Evolutionary conservation across 805 yeast genomes (phyloP).

Genomic region (Lipomyces oligophaga): DNA sequence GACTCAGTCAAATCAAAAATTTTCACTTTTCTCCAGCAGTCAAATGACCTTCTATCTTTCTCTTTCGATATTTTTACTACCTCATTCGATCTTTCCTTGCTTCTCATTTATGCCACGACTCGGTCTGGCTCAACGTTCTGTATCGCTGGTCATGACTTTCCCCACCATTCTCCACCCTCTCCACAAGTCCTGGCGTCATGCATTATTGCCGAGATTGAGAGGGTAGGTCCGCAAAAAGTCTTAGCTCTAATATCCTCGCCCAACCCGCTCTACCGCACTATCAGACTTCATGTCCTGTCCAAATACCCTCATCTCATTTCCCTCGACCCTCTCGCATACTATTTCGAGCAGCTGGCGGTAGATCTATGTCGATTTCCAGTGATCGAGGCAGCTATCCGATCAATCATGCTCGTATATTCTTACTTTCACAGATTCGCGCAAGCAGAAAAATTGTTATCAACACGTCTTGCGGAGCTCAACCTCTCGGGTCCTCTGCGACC

Average conservation of each 20-base stretch:
- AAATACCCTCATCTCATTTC: conserved; percentile 18
- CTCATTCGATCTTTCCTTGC: conserved; percentile 11
- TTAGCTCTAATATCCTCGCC: conserved; percentile 16
- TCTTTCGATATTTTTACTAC: conserved; percentile 23
- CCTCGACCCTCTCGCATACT: conserved; percentile 18
- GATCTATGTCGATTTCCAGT: conserved; percentile 18
- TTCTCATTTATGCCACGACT: conserved; percentile 24
- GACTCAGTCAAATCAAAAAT: conserved; percentile 15
- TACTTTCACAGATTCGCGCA: conserved; percentile 19
- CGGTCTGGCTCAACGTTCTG: conserved; percentile 19
- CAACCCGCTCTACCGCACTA: conserved; percentile 3
- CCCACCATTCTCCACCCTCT: conserved; percentile 9
- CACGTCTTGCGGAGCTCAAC: conserved; percentile 8
- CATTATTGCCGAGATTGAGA: conserved; percentile 10
- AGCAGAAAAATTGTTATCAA: conserved; percentile 9
- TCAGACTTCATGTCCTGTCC: background rate
- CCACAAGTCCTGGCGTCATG: conserved; percentile 14
- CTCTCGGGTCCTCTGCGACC: conserved; percentile 10
- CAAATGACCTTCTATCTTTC: conserved; percentile 15
- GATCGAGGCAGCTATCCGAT: conserved; percentile 14
- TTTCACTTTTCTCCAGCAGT: conserved; percentile 8
- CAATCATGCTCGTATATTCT: conserved; percentile 13
- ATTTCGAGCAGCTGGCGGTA: conserved; percentile 13
- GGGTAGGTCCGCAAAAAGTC: conserved; percentile 15
- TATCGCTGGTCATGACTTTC: conserved; percentile 11